Base-by-base conservation (phyloP, 148 eudicot species). In the Persicaria tinctoria region DNA sequence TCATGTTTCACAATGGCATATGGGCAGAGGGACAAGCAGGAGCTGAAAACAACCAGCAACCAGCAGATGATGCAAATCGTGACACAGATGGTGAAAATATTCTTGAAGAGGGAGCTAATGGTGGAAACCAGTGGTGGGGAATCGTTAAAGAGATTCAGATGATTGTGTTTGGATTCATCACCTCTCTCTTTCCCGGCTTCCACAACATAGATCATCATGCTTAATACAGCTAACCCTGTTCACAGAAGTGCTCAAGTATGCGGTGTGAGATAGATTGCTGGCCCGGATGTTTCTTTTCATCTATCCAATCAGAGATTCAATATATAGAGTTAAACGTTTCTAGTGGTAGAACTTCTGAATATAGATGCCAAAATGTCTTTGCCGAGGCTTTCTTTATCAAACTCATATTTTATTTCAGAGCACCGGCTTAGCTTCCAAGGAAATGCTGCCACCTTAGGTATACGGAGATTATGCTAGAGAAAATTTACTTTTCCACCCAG, bases 131-230 rank as follows among this genome's bases (percentile, higher is more conserved):
- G 46, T 91, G 87, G 94, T 96, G 97, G 99, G 93, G 89, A 55
- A 88, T 96, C 5, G 89, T 89, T 5, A 96, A 92, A 83, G 99
- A 96, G 88, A 85, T 96, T 32, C 99, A 96, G 80, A 85, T 96
- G 90, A 89, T 96, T 38, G 97, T 92, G 49, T 96, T 92, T 49
- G 99, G 99, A 68, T 96, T 96, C 90, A 96, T 96, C 64, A 89
- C 99, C 73, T 96, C 99, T 27, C 94, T 96, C 69, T 96, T 96
- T 59, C 99, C 99, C 0, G 99, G 99, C 71, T 96, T 96, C 77
- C 97, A 92, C 85, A 89, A 96, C 84, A 80, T 95, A 74, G 99
- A 95, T 73, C 90, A 86, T 76, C 66, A 66, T 66, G 70, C 48
- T 66, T 66, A 66, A 44, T 66, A 66, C 48, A 66, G 13, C 6